phyloP scores from a whole-genome alignment of 345 rosid genomes.

The Rhodamnia argentea region DNA sequence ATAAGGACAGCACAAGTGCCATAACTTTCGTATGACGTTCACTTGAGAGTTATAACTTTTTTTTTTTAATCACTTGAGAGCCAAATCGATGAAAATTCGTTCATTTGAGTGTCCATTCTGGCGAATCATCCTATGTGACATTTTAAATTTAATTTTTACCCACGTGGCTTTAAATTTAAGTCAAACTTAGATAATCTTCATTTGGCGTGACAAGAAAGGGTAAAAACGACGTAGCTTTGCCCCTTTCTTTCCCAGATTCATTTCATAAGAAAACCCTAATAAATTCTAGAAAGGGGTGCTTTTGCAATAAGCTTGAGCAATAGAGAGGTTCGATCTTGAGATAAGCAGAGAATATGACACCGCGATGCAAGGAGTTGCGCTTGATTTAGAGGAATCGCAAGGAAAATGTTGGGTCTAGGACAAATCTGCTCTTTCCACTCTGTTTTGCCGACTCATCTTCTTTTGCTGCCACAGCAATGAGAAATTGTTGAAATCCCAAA shows the following conservation, averaged over 20 bases:
- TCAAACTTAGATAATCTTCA: background rate
- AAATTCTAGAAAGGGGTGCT: background rate
- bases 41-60: background rate
- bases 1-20: rapidly evolving
- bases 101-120: background rate
- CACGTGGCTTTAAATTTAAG: background rate
- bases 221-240: background rate
- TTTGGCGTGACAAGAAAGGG: background rate
- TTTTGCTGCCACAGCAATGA: no score
- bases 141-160: background rate
- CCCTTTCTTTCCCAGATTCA: background rate
- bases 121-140: background rate
- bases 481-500: no score
- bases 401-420: no score
- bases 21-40: rapidly evolving
- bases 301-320: background rate
- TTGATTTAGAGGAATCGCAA: no score
- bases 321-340: no score
- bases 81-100: background rate
- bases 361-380: no score
- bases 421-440: no score
- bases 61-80: background rate
- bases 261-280: background rate
- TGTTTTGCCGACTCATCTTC: no score
- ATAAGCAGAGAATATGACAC: no score